A percentile compares a stretch with the other conserved stretches of the same genome.
phyloP scores from a whole-genome alignment of 106 monocot genomes.

The Platanthera guangdongensis region DNA sequence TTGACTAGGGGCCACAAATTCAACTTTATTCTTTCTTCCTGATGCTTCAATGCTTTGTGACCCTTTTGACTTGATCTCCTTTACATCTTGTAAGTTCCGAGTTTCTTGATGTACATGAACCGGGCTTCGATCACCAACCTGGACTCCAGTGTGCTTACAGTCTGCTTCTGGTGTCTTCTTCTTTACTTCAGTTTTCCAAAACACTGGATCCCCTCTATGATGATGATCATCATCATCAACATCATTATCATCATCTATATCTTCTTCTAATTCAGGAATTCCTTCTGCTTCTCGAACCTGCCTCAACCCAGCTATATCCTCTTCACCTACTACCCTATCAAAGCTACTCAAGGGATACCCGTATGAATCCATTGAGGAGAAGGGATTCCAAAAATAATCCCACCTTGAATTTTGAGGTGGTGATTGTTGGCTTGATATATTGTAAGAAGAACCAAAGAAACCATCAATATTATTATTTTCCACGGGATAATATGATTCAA shows the following conservation, averaged over 20 bases:
- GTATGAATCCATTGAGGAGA: slow-evolving; percentile 42
- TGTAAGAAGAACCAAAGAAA: slow-evolving; percentile 29
- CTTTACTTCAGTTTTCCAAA: slow-evolving; percentile 5
- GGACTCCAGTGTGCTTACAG: slow-evolving; percentile 3
- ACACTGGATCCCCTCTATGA: neutral
- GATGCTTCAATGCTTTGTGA: slow-evolving; percentile 17
- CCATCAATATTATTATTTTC: slow-evolving; percentile 34
- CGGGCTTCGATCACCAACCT: slow-evolving; percentile 7
- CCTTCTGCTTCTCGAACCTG: slow-evolving; percentile 60
- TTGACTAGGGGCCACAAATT: slow-evolving; percentile 28
- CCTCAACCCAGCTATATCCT: slow-evolving; percentile 40
- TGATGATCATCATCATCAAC: slow-evolving; percentile 7
- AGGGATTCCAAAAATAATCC: slow-evolving; percentile 81
- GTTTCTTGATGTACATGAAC: slow-evolving; percentile 1
- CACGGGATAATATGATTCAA: slow-evolving; percentile 36
- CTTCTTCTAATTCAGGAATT: slow-evolving; percentile 72
- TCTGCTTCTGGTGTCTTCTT: slow-evolving; percentile 8
- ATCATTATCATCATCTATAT: slow-evolving; percentile 15
- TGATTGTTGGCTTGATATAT: slow-evolving; percentile 34
- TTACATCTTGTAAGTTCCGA: slow-evolving; percentile 19
- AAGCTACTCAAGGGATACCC: slow-evolving; percentile 21
- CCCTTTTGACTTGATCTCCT: slow-evolving; percentile 25
- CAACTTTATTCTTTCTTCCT: slow-evolving; percentile 17
- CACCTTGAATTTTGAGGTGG: slow-evolving; percentile 39
- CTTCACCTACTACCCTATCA: slow-evolving; percentile 20